Percentiles rank a stretch among this genome's conserved stretches.
Evolutionary conservation across 2,329 filamentous ascomycete species (phyloP).

Genomic region (Mariannaea sp.): DNA sequence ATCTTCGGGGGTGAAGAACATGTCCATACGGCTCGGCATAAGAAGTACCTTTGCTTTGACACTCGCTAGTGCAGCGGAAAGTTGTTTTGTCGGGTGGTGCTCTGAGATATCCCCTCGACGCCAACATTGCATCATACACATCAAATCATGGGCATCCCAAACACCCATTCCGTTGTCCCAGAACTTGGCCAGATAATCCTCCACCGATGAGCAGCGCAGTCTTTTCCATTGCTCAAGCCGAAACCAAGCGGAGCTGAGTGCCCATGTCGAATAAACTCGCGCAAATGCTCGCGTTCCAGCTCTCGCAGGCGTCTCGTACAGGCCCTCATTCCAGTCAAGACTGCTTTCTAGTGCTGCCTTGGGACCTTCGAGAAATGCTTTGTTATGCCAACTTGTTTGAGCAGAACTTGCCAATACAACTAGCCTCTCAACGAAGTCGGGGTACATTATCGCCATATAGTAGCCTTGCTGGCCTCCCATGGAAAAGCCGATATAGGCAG

Average conservation of each 20-base stretch:
- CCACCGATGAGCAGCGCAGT: constrained; percentile 8
- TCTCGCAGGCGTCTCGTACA: neutral
- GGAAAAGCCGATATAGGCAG: constrained; percentile 12
- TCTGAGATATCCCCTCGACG: constrained; percentile 8
- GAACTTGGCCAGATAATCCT: constrained; percentile 8
- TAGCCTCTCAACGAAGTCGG: constrained; percentile 5
- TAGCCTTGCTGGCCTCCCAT: constrained; percentile 11
- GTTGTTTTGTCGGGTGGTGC: neutral
- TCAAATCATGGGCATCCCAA: constrained; percentile 10
- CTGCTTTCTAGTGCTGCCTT: constrained; percentile 18
- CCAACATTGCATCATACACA: constrained; percentile 14
- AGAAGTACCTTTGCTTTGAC: constrained; percentile 12
- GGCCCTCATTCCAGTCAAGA: constrained; percentile 7
- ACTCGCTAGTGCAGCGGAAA: neutral
- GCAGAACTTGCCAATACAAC: constrained; percentile 16
- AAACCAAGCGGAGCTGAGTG: constrained; percentile 13
- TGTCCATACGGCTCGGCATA: constrained; percentile 13
- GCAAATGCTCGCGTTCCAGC: constrained; percentile 9
- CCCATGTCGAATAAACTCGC: constrained; percentile 20
- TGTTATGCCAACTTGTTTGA: constrained; percentile 21
- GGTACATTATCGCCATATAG: constrained; percentile 12
- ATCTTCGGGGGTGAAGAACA: constrained; percentile 16
- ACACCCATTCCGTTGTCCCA: constrained; percentile 14
- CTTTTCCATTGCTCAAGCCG: constrained; percentile 18
- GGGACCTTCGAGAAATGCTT: constrained; percentile 19